These are phyloP conservation scores for Scheffersomyces amazonensis DNA, from an alignment of 805 yeast species.

Conservation along the genomic window DNA sequence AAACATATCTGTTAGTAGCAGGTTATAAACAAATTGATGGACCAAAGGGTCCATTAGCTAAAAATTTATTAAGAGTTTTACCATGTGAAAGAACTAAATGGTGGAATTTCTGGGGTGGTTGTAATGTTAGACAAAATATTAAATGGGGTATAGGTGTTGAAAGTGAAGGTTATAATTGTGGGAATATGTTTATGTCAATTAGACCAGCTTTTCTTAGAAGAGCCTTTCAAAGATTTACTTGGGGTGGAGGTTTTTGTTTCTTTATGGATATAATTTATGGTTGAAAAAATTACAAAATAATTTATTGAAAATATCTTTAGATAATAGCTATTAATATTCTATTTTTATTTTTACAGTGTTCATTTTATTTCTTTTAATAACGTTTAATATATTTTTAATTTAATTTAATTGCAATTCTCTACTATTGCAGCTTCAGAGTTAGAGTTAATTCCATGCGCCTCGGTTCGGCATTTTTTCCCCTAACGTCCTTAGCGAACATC, in stretches of 20 bases:
- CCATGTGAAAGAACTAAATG: constrained; percentile 86
- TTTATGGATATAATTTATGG: constrained; percentile 51
- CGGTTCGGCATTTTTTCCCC: no score
- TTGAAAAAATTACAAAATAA: constrained; percentile 13
- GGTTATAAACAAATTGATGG: constrained; percentile 93
- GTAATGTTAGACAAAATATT: constrained; percentile 71
- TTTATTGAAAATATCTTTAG: no score
- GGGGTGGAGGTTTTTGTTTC: constrained; percentile 63
- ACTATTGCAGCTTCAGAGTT: no score
- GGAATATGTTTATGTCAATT: constrained; percentile 53
- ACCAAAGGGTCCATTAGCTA: constrained; percentile 84
- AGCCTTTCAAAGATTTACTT: constrained; percentile 47
- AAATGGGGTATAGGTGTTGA: constrained; percentile 88
- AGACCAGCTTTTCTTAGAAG: constrained; percentile 51
- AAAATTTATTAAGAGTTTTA: constrained; percentile 64
- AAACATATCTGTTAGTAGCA: constrained; percentile 75
- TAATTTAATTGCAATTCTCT: no score
- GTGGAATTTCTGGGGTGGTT: constrained; percentile 88
- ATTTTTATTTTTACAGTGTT: no score
- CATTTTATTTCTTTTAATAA: no score
- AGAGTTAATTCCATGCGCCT: no score
- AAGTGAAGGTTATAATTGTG: constrained; percentile 82
- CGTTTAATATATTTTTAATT: no score
- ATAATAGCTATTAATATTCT: no score
- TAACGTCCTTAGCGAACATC: no score